These are phyloP conservation scores for Cyberlindnera samutprakarnensis DNA, from an alignment of 805 yeast genomes.

Conservation along the genomic window DNA sequence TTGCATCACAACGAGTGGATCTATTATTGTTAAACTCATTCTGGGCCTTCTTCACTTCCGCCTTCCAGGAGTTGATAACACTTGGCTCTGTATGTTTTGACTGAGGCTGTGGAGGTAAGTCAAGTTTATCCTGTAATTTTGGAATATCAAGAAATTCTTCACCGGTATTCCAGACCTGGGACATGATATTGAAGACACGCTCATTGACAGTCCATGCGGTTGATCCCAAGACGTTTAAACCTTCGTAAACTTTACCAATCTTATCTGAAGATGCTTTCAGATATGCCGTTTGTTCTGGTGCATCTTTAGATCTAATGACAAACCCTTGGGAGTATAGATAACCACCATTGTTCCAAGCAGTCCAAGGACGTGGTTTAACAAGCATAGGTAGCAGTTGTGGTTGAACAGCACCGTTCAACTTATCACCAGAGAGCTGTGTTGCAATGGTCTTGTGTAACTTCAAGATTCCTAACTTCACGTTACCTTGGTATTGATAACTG, in stretches of 20 bases:
- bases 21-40: constrained; percentile 60
- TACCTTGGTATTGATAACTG: constrained; percentile 72
- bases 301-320: constrained; percentile 70
- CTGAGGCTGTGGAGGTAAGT: constrained; percentile 51
- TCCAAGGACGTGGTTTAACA: constrained; percentile 87
- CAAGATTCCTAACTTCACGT: constrained; percentile 75
- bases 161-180: constrained; percentile 84
- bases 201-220: constrained; percentile 93
- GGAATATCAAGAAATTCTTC: constrained; percentile 69
- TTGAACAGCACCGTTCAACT: constrained; percentile 55
- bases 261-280: constrained; percentile 75
- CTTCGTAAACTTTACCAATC: constrained; percentile 62
- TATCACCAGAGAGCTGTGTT: constrained; percentile 58
- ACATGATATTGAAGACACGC: constrained; percentile 56
- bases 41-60: constrained; percentile 46
- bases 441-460: constrained; percentile 66
- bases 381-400: constrained; percentile 94
- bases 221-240: constrained; percentile 76
- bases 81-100: constrained; percentile 67
- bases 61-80: constrained; percentile 60
- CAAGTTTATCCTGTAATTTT: constrained; percentile 37
- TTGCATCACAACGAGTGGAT: constrained; percentile 89
- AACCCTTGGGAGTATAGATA: constrained; percentile 57
- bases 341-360: constrained; percentile 76
- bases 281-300: constrained; percentile 87